Evolutionary conservation across 2,329 filamentous ascomycete species (phyloP).

Genomic region (Microsporum audouinii): DNA sequence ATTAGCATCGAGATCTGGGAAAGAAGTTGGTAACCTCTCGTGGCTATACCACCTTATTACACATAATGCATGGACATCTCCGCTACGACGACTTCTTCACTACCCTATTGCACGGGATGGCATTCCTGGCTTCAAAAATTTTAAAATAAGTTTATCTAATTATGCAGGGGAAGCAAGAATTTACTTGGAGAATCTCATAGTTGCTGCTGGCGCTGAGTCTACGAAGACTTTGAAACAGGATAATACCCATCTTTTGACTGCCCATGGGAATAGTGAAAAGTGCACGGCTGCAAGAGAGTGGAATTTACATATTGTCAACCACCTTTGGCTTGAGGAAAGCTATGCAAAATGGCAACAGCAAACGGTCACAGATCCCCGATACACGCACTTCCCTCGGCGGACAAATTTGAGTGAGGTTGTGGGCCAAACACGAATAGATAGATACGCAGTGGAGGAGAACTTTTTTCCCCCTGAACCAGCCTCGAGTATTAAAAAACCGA

Average conservation of each 20-base stretch:
- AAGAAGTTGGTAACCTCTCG: constrained; percentile 79
- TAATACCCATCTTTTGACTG: constrained; percentile 91
- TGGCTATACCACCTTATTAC: constrained; percentile 93
- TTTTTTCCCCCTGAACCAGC: constrained; percentile 41
- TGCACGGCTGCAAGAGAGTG: constrained; percentile 85
- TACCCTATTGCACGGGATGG: constrained; percentile 72
- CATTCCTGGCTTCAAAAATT: constrained; percentile 64
- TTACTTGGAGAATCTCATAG: constrained; percentile 86
- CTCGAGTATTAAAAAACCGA: constrained; percentile 9
- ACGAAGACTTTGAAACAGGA: constrained; percentile 92
- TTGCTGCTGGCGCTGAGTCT: constrained; percentile 71
- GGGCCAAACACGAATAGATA: constrained; percentile 74
- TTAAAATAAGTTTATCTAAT: constrained; percentile 83
- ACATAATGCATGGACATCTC: constrained; percentile 77
- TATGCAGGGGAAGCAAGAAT: constrained; percentile 89
- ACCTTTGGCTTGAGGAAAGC: constrained; percentile 94
- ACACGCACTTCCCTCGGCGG: constrained; percentile 72
- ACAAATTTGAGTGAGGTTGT: constrained; percentile 91
- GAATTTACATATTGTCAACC: constrained; percentile 82
- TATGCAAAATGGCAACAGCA: constrained; percentile 79
- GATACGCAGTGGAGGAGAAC: constrained; percentile 57
- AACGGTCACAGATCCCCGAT: constrained; percentile 59
- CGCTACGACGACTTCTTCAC: constrained; percentile 69
- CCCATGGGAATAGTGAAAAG: constrained; percentile 81
- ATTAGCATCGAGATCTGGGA: constrained; percentile 60